phyloP scores from a whole-genome alignment of 352 stramenopile genomes.

The Globisporangium radiosum region DNA sequence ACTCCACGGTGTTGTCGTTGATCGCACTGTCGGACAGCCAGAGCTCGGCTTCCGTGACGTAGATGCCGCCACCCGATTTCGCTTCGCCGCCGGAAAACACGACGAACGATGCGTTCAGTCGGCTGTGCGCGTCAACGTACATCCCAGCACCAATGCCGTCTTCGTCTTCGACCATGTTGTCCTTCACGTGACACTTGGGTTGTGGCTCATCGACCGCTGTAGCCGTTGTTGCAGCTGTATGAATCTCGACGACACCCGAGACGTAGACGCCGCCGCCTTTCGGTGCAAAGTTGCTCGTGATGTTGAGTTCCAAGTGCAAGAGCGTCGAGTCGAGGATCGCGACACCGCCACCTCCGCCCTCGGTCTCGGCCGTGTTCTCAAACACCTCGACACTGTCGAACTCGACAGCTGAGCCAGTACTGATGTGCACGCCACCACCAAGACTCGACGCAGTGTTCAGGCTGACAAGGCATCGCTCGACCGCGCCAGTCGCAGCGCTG shows the following conservation, averaged over 20 bases:
- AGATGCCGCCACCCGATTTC: conserved; percentile 20
- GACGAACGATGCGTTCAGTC: conserved; percentile 12
- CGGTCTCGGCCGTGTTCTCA: conserved; percentile 3
- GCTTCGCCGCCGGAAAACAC: conserved; percentile 13
- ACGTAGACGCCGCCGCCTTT: conserved; percentile 23
- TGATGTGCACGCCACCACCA: conserved; percentile 8
- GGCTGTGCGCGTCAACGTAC: conserved; percentile 16
- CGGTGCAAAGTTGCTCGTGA: conserved; percentile 19
- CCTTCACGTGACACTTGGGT: not conserved
- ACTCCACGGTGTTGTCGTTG: conserved; percentile 1
- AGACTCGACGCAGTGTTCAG: conserved; percentile 2
- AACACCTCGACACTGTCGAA: conserved; percentile 1
- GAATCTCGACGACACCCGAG: not conserved
- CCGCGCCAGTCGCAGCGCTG: not conserved
- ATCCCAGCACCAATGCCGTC: conserved; percentile 19
- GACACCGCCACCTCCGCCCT: conserved; percentile 20
- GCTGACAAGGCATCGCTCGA: not conserved
- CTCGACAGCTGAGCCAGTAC: not conserved
- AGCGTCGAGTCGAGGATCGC: conserved; percentile 14
- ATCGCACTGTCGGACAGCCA: conserved; percentile 10
- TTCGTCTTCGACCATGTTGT: not conserved
- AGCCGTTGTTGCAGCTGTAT: not conserved
- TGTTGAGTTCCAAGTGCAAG: conserved; percentile 16
- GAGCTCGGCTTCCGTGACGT: conserved; percentile 16
- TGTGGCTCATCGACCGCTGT: not conserved